phyloP scores from a whole-genome alignment of 768 basidiomycete genomes.

The Arthromyces matolae region DNA sequence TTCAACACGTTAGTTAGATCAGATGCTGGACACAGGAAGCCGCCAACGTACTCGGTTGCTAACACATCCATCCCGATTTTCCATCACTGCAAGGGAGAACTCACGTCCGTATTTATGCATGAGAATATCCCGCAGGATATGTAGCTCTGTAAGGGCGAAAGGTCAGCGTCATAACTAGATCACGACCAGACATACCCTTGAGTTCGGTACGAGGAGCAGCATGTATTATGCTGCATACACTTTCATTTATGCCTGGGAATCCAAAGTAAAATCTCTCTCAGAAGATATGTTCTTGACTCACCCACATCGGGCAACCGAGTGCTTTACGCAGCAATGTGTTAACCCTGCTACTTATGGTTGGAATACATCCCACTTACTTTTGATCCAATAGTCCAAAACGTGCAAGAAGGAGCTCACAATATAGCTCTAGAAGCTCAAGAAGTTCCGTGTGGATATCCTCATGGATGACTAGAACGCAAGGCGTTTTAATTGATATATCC shows the following conservation, averaged over 20 bases:
- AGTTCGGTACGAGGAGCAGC: slow-evolving; percentile 90
- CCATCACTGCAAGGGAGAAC: slow-evolving; percentile 81
- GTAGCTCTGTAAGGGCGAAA: slow-evolving; percentile 59
- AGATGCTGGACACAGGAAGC: background rate
- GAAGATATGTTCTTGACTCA: slow-evolving; percentile 4
- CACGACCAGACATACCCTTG: slow-evolving; percentile 75
- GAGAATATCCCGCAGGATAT: slow-evolving; percentile 86
- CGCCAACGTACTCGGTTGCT: slow-evolving; percentile 81
- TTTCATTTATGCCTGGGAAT: slow-evolving; percentile 54
- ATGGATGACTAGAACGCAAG: slow-evolving; percentile 57
- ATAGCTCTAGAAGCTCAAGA: slow-evolving; percentile 88
- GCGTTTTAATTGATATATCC: background rate
- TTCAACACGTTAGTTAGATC: too few species aligned
- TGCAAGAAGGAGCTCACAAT: slow-evolving; percentile 90
- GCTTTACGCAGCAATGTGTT: slow-evolving; percentile 33
- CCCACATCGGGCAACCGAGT: slow-evolving; percentile 84
- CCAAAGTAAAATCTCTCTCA: background rate
- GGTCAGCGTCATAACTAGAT: slow-evolving; percentile 6
- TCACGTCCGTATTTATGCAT: slow-evolving; percentile 96
- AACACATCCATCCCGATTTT: slow-evolving; percentile 79
- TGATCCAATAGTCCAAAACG: slow-evolving; percentile 90
- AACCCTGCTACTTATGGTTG: slow-evolving; percentile 4
- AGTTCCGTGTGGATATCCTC: slow-evolving; percentile 85
- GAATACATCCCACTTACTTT: slow-evolving; percentile 48
- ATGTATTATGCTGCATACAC: slow-evolving; percentile 82